Evolutionary conservation across 140 eudicot species (phyloP).

Genomic region (Anethum foeniculum): DNA sequence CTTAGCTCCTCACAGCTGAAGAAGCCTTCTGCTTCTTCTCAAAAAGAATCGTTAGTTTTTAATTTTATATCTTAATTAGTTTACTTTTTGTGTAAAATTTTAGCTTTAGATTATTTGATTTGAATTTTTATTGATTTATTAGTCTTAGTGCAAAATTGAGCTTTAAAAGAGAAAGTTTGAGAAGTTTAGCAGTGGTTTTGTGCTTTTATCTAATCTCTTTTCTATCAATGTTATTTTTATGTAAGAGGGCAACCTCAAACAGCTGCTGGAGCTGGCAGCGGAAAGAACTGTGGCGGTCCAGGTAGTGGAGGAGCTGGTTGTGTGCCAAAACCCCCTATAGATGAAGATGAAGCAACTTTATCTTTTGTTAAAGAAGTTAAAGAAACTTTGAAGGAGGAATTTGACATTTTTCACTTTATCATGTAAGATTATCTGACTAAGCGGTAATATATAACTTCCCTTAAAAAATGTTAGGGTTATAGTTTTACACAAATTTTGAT

Average conservation of each 20-base stretch:
- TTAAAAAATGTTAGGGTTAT: not conserved
- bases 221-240: not conserved
- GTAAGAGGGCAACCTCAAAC: not conserved
- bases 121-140: not conserved
- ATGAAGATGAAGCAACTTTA: slow-evolving; percentile 36
- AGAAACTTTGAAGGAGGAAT: slow-evolving; percentile 31
- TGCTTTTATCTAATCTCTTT: slow-evolving; percentile 12
- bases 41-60: not conserved
- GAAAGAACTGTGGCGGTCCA: not conserved
- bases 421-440: slow-evolving; percentile 37
- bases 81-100: not conserved
- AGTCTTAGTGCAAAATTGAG: not conserved
- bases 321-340: slow-evolving; percentile 8
- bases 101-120: not conserved
- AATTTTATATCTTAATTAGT: not conserved
- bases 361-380: slow-evolving; percentile 31
- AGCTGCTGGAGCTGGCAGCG: not conserved
- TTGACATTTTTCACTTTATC: slow-evolving; percentile 29
- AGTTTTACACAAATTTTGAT: not conserved
- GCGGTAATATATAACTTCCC: slow-evolving; percentile 19
- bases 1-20: not conserved
- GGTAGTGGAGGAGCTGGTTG: not conserved
- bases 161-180: not conserved
- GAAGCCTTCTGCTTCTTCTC: not conserved
- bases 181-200: not conserved